A percentile compares a stretch with the other conserved stretches of the same genome.
phyloP scores from a whole-genome alignment of 768 basidiomycete genomes.

The Dioszegia crocea region DNA sequence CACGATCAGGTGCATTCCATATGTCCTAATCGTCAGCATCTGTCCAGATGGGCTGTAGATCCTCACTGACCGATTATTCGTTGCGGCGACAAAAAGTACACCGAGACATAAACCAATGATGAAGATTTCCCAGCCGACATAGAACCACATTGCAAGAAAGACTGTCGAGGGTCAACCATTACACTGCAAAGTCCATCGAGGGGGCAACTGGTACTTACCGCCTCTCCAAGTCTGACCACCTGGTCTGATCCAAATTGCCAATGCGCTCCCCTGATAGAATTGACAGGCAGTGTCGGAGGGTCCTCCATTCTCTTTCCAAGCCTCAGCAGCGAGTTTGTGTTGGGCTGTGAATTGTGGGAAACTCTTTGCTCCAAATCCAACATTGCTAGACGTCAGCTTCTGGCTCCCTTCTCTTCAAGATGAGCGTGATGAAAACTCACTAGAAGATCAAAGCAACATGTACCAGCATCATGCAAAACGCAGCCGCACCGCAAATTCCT shows the following conservation, averaged over 20 bases:
- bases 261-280: constrained; percentile 9
- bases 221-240: constrained; percentile 5
- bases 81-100: constrained; percentile 22
- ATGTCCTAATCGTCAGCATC: constrained; percentile 17
- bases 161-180: constrained; percentile 3
- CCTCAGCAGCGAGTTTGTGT: constrained; percentile 4
- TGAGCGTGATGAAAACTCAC: constrained; percentile 6
- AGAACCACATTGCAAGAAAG: constrained; percentile 19
- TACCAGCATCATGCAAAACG: background rate
- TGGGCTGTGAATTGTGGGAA: constrained; percentile 9
- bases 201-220: constrained; percentile 6
- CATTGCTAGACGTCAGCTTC: background rate
- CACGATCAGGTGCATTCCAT: constrained; percentile 32
- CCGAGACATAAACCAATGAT: constrained; percentile 29
- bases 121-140: constrained; percentile 27
- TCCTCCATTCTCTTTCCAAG: constrained; percentile 8
- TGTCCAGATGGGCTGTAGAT: background rate
- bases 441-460: constrained; percentile 1
- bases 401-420: background rate
- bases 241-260: constrained; percentile 13
- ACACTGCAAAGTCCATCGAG: background rate
- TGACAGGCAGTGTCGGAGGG: constrained; percentile 6
- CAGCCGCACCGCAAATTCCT: background rate
- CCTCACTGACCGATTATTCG: constrained; percentile 30
- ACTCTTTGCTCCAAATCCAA: background rate